Percentiles rank a stretch among this genome's conserved stretches.
Evolutionary conservation across 306 rosid genomes (phyloP).

Genomic region (Quercus dentata): DNA sequence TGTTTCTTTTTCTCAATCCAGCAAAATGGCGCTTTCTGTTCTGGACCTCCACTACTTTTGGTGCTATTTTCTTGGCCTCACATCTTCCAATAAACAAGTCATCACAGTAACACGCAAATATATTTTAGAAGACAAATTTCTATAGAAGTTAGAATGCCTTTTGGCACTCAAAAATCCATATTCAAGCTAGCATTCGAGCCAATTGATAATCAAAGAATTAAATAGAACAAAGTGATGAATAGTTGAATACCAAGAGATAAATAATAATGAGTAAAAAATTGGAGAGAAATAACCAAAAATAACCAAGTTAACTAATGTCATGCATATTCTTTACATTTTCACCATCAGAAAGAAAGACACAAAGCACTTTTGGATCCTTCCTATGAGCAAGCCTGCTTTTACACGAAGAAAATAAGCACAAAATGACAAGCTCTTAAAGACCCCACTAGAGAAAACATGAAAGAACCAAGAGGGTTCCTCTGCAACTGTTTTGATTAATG

Average conservation of each 20-base stretch:
- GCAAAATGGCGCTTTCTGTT: background rate
- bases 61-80: conserved; percentile 5
- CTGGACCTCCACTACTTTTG: conserved; percentile 13
- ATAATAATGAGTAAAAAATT: background rate
- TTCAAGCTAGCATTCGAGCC: background rate
- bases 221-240: too few relatives aligned
- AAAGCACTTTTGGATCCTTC: conserved; percentile 1
- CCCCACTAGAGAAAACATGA: conserved; percentile 10
- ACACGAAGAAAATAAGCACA: conserved; percentile 25
- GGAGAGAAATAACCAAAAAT: background rate
- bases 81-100: background rate
- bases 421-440: conserved; percentile 9
- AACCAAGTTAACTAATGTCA: background rate
- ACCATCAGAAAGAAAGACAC: background rate
- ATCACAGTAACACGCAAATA: background rate
- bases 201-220: too few relatives aligned
- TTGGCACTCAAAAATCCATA: background rate
- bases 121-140: background rate
- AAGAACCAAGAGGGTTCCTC: conserved; percentile 16
- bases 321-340: background rate
- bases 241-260: background rate
- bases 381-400: background rate
- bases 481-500: background rate
- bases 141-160: background rate
- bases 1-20: background rate